Percentiles rank a stretch among this genome's conserved stretches.
Conservation (phyloP, 2,329 filamentous ascomycete species). For the Rugonectria rugulosa region DNA sequence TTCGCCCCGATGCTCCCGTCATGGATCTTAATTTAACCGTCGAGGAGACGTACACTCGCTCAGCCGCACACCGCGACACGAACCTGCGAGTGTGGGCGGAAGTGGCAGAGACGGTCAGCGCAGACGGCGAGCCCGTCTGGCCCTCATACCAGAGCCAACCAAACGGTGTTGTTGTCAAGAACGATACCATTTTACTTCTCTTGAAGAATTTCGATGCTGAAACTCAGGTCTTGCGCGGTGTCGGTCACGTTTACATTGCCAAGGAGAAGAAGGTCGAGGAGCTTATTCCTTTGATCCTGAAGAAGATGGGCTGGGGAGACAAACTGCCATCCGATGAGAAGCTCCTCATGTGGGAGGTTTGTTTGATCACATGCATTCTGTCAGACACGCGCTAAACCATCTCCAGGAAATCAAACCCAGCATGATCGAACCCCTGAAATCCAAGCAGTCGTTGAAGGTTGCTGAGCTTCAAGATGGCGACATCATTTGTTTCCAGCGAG, state of each 20-base stretch:
- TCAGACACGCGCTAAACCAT: slow-evolving; percentile 14
- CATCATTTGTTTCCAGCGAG: slow-evolving; percentile 91
- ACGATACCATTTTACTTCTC: slow-evolving; percentile 80
- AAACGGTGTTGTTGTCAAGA: slow-evolving; percentile 64
- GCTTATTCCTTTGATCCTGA: slow-evolving; percentile 76
- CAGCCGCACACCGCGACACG: slow-evolving; percentile 69
- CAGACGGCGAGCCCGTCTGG: slow-evolving; percentile 77
- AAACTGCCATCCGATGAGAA: slow-evolving; percentile 71
- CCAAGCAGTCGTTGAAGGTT: slow-evolving; percentile 85
- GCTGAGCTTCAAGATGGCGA: slow-evolving; percentile 98
- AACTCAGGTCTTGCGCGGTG: slow-evolving; percentile 75
- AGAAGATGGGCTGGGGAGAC: slow-evolving; percentile 86
- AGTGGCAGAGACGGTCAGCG: slow-evolving; percentile 69
- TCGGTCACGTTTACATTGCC: slow-evolving; percentile 85
- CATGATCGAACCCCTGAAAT: slow-evolving; percentile 96
- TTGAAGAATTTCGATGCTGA: slow-evolving; percentile 90
- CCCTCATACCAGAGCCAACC: slow-evolving; percentile 67
- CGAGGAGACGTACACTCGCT: slow-evolving; percentile 69
- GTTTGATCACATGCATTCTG: slow-evolving; percentile 16
- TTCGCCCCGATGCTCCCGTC: slow-evolving; percentile 87
- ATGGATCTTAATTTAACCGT: slow-evolving; percentile 78
- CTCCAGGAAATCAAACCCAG: slow-evolving; percentile 88
- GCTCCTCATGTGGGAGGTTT: slow-evolving; percentile 78
- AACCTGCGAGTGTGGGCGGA: slow-evolving; percentile 89
- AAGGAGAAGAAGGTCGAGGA: slow-evolving; percentile 90